phyloP scores from a whole-genome alignment of 805 yeast genomes.

The Zygosaccharomyces gambellarensis region DNA sequence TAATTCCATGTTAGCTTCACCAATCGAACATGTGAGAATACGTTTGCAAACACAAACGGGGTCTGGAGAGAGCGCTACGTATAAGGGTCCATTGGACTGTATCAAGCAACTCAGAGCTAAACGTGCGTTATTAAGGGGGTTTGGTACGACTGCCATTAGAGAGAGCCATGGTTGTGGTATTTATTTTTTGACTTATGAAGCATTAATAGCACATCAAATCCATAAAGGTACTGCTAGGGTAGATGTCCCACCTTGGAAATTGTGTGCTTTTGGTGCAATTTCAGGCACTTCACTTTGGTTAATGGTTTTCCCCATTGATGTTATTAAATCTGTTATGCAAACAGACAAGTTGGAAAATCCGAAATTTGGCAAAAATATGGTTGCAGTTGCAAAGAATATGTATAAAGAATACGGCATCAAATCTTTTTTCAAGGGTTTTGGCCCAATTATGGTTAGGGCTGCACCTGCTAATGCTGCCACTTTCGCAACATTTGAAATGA shows the following conservation, averaged over 20 bases:
- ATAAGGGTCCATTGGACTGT: slow-evolving; percentile 48
- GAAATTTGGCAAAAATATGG: slow-evolving; percentile 50
- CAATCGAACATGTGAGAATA: slow-evolving; percentile 93
- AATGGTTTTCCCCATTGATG: slow-evolving; percentile 81
- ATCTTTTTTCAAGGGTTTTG: slow-evolving; percentile 87
- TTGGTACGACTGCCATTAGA: slow-evolving; percentile 75
- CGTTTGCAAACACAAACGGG: slow-evolving; percentile 76
- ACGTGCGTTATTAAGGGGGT: slow-evolving; percentile 71
- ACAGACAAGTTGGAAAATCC: slow-evolving; percentile 61
- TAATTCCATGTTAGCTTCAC: slow-evolving; percentile 83
- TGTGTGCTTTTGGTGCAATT: slow-evolving; percentile 82
- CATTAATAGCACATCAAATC: slow-evolving; percentile 56
- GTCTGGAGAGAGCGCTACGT: slow-evolving; percentile 43
- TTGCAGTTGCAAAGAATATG: slow-evolving; percentile 56
- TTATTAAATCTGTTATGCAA: slow-evolving; percentile 85
- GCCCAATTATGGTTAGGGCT: slow-evolving; percentile 90
- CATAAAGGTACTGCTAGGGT: slow-evolving; percentile 45
- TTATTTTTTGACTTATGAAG: slow-evolving; percentile 88
- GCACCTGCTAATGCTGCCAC: slow-evolving; percentile 99
- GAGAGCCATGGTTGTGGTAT: slow-evolving; percentile 86
- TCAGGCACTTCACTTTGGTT: slow-evolving; percentile 91
- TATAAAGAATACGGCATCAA: slow-evolving; percentile 55
- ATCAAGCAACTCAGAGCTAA: slow-evolving; percentile 47
- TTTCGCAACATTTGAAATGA: slow-evolving; percentile 85
- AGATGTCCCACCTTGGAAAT: slow-evolving; percentile 83